Conservation (phyloP, 768 basidiomycete species). For the Mycena vulgaris region DNA sequence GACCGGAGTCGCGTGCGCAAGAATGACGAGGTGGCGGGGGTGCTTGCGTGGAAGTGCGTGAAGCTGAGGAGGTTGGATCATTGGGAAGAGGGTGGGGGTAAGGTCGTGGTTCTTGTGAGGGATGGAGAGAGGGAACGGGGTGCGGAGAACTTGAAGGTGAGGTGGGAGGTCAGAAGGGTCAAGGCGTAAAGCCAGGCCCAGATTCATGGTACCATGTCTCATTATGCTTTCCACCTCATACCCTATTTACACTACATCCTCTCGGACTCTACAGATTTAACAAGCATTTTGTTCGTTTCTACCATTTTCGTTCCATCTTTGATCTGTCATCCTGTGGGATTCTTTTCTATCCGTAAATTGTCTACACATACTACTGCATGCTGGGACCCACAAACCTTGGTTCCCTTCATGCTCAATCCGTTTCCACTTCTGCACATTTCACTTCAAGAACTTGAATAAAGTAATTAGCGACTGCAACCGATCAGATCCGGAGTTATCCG, state of each 20-base stretch:
- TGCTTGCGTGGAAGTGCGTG: constrained; percentile 75
- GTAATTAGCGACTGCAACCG: not conserved
- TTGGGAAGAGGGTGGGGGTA: constrained; percentile 72
- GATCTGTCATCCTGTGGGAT: too few species aligned
- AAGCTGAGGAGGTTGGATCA: constrained; percentile 76
- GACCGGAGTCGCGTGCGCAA: constrained; percentile 76
- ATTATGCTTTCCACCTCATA: not conserved
- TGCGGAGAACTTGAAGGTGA: constrained; percentile 60
- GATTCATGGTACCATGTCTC: constrained; percentile 1
- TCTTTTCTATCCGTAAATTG: too few species aligned
- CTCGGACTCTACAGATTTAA: too few species aligned
- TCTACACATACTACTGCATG: too few species aligned
- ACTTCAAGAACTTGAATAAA: too few species aligned
- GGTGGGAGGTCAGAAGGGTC: constrained; percentile 69
- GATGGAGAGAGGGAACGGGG: constrained; percentile 54
- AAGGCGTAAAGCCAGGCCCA: constrained; percentile 46
- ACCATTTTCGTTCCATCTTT: too few species aligned
- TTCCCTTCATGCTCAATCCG: too few species aligned
- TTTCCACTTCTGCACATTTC: too few species aligned
- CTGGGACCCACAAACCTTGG: too few species aligned
- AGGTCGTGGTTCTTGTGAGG: constrained; percentile 66
- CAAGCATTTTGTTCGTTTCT: too few species aligned
- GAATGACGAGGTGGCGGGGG: constrained; percentile 76
- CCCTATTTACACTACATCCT: not conserved
- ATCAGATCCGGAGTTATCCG: too few species aligned